phyloP scores from a whole-genome alignment of 179 eudicot genomes.

The Beta macrorhiza region DNA sequence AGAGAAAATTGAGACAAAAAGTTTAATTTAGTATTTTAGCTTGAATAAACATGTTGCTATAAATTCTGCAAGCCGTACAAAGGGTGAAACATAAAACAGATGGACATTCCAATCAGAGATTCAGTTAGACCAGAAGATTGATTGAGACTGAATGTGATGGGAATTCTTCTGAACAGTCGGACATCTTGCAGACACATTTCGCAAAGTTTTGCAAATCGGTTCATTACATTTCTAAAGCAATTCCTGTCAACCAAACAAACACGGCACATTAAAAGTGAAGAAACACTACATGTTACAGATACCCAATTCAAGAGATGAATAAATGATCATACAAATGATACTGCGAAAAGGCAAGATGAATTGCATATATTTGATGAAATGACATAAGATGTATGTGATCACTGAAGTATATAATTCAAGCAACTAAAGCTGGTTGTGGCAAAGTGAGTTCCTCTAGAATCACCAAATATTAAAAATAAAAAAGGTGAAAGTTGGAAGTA shows the following conservation, averaged over 20 bases:
- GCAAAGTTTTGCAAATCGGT: neutral
- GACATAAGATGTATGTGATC: neutral
- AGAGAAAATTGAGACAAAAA: neutral
- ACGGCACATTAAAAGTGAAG: neutral
- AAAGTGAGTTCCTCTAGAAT: no score
- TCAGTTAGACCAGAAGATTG: constrained; percentile 26
- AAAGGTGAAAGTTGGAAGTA: no score
- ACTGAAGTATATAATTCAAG: no score
- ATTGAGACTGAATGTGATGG: constrained; percentile 16
- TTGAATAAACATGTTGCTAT: constrained; percentile 16
- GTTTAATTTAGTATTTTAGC: neutral
- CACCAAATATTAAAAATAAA: no score
- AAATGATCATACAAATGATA: neutral
- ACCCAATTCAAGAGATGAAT: no score
- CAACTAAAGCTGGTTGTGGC: neutral
- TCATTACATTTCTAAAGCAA: neutral
- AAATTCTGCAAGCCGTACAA: constrained; percentile 19
- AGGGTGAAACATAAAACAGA: constrained; percentile 20
- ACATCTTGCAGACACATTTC: constrained; percentile 12
- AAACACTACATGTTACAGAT: neutral
- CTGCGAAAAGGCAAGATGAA: neutral
- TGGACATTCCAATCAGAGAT: constrained; percentile 25
- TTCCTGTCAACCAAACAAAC: constrained; percentile 22
- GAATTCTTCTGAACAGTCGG: neutral
- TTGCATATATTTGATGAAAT: neutral